Percentiles rank a stretch among this genome's conserved stretches.
phyloP scores from a whole-genome alignment of 495 filamentous ascomycete genomes.

The Xylaria scruposa region DNA sequence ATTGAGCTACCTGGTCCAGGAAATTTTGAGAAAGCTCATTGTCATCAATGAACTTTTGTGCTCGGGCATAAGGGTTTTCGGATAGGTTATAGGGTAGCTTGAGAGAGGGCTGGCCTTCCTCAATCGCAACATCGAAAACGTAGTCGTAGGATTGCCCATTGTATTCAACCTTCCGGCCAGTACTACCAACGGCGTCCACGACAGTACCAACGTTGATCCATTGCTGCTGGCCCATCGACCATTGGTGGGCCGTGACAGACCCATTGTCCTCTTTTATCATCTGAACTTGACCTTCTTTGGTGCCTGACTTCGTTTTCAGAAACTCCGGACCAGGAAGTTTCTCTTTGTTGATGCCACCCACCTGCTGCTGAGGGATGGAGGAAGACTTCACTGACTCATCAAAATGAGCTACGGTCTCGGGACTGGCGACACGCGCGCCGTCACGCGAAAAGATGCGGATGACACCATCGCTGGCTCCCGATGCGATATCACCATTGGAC shows the following conservation, averaged over 20 bases:
- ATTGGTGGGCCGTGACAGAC: conserved; percentile 79
- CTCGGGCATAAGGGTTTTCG: conserved; percentile 92
- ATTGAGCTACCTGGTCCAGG: conserved; percentile 91
- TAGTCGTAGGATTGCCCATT: conserved; percentile 93
- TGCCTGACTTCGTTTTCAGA: conserved; percentile 76
- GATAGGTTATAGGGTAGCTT: conserved; percentile 93
- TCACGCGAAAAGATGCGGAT: conserved; percentile 84
- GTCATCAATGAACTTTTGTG: conserved; percentile 87
- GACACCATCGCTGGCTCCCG: conserved; percentile 87
- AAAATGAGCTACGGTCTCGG: conserved; percentile 66
- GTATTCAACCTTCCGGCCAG: conserved; percentile 72
- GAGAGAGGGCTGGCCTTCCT: conserved; percentile 91
- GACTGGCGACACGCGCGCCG: conserved; percentile 70
- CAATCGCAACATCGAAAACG: conserved; percentile 97
- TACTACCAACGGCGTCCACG: conserved; percentile 86
- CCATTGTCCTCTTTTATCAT: conserved; percentile 86
- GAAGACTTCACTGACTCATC: conserved; percentile 82
- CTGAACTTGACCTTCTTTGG: conserved; percentile 91
- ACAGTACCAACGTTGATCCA: conserved; percentile 94
- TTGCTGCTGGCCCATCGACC: conserved; percentile 65
- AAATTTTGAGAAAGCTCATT: conserved; percentile 92
- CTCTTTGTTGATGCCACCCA: conserved; percentile 83
- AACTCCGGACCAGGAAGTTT: conserved; percentile 87
- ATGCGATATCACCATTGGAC: conserved; percentile 88
- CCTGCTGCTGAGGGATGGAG: conserved; percentile 82